These are phyloP conservation scores for Suillus clintonianus DNA, from an alignment of 768 basidiomycete genomes.

Conservation along the genomic window DNA sequence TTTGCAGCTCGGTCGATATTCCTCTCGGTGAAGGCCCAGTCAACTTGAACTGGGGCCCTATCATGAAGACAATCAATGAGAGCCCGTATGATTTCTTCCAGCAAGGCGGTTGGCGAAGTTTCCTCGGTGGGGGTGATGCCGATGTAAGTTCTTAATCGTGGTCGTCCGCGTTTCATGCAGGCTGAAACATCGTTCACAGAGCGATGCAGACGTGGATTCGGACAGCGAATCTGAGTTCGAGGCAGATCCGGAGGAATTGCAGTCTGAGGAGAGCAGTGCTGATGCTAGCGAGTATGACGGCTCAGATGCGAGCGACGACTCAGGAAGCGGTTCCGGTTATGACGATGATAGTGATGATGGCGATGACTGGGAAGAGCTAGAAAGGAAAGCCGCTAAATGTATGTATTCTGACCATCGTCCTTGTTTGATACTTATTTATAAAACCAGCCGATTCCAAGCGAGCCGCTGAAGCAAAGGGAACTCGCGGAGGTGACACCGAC, in stretches of 20 bases:
- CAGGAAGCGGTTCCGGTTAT: slow-evolving; percentile 69
- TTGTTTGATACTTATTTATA: not conserved
- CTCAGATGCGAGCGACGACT: slow-evolving; percentile 55
- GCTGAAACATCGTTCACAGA: slow-evolving; percentile 44
- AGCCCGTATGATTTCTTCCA: slow-evolving; percentile 95
- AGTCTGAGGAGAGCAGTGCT: slow-evolving; percentile 45
- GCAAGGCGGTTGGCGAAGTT: slow-evolving; percentile 93
- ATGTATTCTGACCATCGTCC: slow-evolving; percentile 14
- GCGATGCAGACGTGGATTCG: slow-evolving; percentile 61
- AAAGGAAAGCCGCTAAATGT: slow-evolving; percentile 90
- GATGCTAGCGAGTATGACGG: slow-evolving; percentile 59
- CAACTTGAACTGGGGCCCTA: slow-evolving; percentile 96
- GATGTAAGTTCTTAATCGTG: slow-evolving; percentile 50
- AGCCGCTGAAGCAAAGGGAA: slow-evolving; percentile 39
- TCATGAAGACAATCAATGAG: slow-evolving; percentile 99
- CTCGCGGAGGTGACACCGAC: slow-evolving; percentile 50
- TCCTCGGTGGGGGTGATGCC: slow-evolving; percentile 69
- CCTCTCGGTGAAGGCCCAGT: slow-evolving; percentile 94
- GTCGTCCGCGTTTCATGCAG: slow-evolving; percentile 35
- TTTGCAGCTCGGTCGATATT: slow-evolving; percentile 90
- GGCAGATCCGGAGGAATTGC: slow-evolving; percentile 45
- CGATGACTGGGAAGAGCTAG: slow-evolving; percentile 96
- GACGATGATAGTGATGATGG: slow-evolving; percentile 70
- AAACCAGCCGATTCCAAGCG: slow-evolving; percentile 52
- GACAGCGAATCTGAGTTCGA: slow-evolving; percentile 72